A percentile compares a stretch with the other conserved stretches of the same genome.
Conservation (phyloP, 495 filamentous ascomycete species). For the Penicillium pulvis region DNA sequence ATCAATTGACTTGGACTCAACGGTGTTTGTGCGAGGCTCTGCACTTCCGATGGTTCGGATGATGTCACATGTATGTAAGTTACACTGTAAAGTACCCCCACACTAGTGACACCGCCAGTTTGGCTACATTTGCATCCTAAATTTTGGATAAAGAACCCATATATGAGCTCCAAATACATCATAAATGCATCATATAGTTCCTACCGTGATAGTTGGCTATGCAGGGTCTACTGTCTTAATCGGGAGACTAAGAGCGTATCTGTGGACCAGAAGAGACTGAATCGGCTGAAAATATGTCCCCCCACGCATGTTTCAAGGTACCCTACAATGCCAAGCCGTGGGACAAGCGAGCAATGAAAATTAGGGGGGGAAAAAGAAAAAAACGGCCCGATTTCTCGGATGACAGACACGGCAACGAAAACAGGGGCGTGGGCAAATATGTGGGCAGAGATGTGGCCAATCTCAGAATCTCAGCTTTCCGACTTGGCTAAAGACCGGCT, state of each 20-base stretch:
- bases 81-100: slow-evolving; percentile 26
- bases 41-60: not conserved
- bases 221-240: not conserved
- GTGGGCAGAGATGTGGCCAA: not conserved
- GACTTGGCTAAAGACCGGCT: not conserved
- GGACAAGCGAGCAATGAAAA: not conserved
- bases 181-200: not conserved
- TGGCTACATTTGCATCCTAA: not conserved
- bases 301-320: not conserved
- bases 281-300: not conserved
- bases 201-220: not conserved
- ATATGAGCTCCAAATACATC: not conserved
- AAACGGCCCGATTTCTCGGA: not conserved
- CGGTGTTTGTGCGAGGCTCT: not conserved
- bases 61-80: slow-evolving; percentile 23
- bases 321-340: not conserved
- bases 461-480: not conserved
- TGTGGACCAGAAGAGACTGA: not conserved
- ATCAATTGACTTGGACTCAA: not conserved
- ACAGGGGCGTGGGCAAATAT: not conserved
- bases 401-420: not conserved
- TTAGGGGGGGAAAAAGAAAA: not conserved
- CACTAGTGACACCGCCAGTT: slow-evolving; percentile 21
- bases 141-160: not conserved
- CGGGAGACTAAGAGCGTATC: not conserved